A percentile compares a stretch with the other conserved stretches of the same genome.
phyloP scores from a whole-genome alignment of 345 rosid genomes.

The Theobroma cacao region DNA sequence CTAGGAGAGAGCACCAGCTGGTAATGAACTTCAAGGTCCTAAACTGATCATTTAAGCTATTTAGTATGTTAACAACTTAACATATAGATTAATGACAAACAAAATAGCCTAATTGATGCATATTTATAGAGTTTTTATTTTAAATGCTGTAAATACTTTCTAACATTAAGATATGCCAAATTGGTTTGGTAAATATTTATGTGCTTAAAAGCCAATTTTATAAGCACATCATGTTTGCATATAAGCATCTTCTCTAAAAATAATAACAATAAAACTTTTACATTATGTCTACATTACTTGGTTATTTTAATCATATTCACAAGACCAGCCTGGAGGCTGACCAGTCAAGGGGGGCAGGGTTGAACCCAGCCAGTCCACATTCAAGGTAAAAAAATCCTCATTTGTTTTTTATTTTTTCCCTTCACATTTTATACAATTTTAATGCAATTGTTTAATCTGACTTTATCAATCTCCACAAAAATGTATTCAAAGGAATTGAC shows the following conservation, averaged over 20 bases:
- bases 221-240: not conserved
- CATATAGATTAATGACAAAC: not conserved
- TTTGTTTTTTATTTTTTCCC: not conserved
- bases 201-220: not conserved
- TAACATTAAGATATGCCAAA: not conserved
- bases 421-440: not conserved
- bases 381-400: not conserved
- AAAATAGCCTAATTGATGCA: not conserved
- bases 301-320: not conserved
- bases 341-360: not conserved
- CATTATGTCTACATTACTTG: not conserved
- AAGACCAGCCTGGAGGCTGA: not conserved
- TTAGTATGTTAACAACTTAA: not conserved
- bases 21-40: not conserved
- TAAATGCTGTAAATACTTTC: not conserved
- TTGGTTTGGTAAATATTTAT: not conserved
- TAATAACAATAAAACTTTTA: not conserved
- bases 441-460: not conserved
- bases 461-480: not conserved
- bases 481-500: not conserved
- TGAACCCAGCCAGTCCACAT: not conserved
- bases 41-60: not conserved
- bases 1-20: not conserved
- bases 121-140: not conserved
- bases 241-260: not conserved